These are phyloP conservation scores for Choiromyces venosus DNA, from an alignment of 495 filamentous ascomycete species.

Conservation along the genomic window DNA sequence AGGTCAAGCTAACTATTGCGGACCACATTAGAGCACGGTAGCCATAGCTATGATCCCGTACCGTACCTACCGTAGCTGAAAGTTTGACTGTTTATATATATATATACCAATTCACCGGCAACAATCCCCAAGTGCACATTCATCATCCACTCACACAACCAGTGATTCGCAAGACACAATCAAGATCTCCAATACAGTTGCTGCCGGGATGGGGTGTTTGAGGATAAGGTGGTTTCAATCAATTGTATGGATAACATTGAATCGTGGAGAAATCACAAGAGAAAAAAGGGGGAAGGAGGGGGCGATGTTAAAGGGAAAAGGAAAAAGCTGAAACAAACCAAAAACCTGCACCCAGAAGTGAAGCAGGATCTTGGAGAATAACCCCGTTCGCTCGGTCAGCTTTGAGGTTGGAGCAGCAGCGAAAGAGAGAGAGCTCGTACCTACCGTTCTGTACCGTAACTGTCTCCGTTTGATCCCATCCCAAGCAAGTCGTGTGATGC, in stretches of 20 bases:
- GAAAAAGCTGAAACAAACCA: slow-evolving; percentile 33
- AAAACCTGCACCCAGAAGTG: slow-evolving; percentile 32
- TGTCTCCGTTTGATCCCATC: slow-evolving; percentile 32
- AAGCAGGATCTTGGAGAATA: slow-evolving; percentile 23
- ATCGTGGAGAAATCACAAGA: not conserved
- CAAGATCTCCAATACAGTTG: not conserved
- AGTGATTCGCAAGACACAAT: slow-evolving; percentile 1
- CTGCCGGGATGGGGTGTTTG: not conserved
- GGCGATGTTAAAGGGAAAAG: slow-evolving; percentile 7
- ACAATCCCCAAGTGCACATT: not conserved
- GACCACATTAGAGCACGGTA: not conserved
- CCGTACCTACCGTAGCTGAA: not conserved
- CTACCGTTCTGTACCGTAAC: not conserved
- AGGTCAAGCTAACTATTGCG: not conserved
- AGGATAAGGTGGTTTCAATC: not conserved
- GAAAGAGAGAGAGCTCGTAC: not conserved
- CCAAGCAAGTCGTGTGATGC: slow-evolving; percentile 38
- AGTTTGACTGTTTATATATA: not conserved
- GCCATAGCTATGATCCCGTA: not conserved
- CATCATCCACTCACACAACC: not conserved
- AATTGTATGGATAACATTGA: not conserved
- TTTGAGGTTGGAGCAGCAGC: not conserved
- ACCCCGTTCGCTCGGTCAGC: not conserved
- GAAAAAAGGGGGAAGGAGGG: slow-evolving; percentile 14
- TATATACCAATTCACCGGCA: not conserved